phyloP scores from a whole-genome alignment of 306 rosid species.

The Crataegus laevigata region DNA sequence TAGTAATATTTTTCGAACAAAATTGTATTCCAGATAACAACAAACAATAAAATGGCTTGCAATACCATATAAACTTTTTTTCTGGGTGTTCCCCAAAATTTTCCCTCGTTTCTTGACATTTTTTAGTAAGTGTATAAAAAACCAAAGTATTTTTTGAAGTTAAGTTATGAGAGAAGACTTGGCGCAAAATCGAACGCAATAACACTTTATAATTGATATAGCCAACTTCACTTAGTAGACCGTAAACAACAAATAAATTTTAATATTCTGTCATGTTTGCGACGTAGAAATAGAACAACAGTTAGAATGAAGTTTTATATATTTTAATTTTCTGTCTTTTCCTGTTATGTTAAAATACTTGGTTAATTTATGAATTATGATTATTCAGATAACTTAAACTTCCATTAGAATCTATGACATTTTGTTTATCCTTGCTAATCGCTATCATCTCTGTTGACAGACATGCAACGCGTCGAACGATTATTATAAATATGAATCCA shows the following conservation, averaged over 20 bases:
- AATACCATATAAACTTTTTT: too few species aligned
- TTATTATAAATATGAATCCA: constrained; percentile 17
- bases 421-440: not conserved
- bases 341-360: not conserved
- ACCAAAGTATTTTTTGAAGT: not conserved
- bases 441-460: not conserved
- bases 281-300: not conserved
- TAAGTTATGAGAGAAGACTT: too few species aligned
- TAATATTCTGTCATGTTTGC: not conserved
- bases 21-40: not conserved
- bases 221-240: too few species aligned
- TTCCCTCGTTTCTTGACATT: constrained; percentile 7
- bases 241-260: not conserved
- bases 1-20: not conserved
- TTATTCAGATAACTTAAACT: not conserved
- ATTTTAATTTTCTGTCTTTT: not conserved
- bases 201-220: too few species aligned
- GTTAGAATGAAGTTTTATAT: not conserved
- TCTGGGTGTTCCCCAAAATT: not conserved
- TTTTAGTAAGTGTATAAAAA: not conserved
- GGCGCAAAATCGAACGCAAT: too few species aligned
- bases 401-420: not conserved
- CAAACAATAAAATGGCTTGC: too few species aligned
- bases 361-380: not conserved
- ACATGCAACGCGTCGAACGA: not conserved